Percentiles rank a stretch among this genome's conserved stretches.
Evolutionary conservation across 2,329 filamentous ascomycete species (phyloP).

Genomic region (Penicillium polonicum): DNA sequence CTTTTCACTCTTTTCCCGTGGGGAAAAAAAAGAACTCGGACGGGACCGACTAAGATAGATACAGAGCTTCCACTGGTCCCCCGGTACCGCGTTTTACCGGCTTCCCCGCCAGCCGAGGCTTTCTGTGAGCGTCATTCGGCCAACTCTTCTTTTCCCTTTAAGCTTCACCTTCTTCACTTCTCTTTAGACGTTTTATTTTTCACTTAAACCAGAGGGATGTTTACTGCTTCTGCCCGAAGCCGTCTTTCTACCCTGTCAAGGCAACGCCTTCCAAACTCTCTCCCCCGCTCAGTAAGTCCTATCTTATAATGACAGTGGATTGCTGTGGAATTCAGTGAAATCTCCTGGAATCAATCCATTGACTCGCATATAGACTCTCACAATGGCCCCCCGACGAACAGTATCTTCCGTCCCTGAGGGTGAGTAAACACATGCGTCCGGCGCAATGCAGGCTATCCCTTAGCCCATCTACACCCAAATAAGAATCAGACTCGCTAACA

Average conservation of each 20-base stretch:
- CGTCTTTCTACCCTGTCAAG: conserved; percentile 44
- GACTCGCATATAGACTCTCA: conserved; percentile 31
- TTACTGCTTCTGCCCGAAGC: conserved; percentile 45
- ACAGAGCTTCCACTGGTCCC: neutral
- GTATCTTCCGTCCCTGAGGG: conserved; percentile 49
- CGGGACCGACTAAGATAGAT: conserved; percentile 9
- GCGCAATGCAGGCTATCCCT: neutral
- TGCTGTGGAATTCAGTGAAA: neutral
- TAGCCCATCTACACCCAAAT: too few species aligned
- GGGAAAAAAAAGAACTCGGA: conserved; percentile 1
- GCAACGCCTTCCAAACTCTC: conserved; percentile 36
- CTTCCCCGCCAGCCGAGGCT: conserved; percentile 25
- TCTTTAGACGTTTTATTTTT: conserved; percentile 6
- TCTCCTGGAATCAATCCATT: conserved; percentile 8
- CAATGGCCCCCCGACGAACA: conserved; percentile 45
- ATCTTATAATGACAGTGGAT: conserved; percentile 2
- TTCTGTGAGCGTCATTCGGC: neutral
- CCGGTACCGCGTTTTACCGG: conserved; percentile 13
- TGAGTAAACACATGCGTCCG: conserved; percentile 32
- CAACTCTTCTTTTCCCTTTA: conserved; percentile 8
- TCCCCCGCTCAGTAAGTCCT: conserved; percentile 36
- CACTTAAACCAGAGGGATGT: conserved; percentile 38
- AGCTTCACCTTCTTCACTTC: conserved; percentile 16
- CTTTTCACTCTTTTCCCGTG: conserved; percentile 8
- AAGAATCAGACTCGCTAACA: neutral